phyloP scores from a whole-genome alignment of 106 monocot species.

The Acorus gramineus region DNA sequence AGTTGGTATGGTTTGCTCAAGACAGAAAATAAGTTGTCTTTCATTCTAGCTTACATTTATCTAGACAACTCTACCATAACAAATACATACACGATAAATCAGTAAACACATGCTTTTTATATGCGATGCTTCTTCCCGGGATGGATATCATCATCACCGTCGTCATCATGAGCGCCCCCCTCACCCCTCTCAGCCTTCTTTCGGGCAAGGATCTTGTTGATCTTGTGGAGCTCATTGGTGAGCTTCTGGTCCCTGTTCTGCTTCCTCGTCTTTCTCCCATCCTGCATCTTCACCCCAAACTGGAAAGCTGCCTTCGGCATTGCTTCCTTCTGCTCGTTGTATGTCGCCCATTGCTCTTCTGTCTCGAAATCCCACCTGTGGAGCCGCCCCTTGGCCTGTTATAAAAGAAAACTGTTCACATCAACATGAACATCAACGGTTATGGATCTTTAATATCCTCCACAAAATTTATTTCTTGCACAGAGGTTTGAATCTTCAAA shows the following conservation, averaged over 20 bases:
- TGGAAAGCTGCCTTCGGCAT: constrained; percentile 99
- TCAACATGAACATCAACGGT: no score
- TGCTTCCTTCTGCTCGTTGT: constrained; percentile 97
- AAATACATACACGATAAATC: no score
- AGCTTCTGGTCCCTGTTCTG: constrained; percentile 98
- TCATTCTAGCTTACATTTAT: no score
- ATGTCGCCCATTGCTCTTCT: constrained; percentile 96
- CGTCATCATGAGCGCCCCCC: constrained; percentile 28
- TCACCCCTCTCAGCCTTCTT: constrained; percentile 59
- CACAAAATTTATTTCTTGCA: no score
- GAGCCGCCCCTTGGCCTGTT: constrained; percentile 91
- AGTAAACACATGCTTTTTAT: constrained; percentile 9
- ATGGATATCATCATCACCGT: constrained; percentile 51
- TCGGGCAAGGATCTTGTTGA: constrained; percentile 82
- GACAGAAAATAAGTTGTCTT: no score
- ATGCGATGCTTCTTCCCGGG: constrained; percentile 79
- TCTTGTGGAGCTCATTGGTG: constrained; percentile 91
- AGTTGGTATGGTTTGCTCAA: no score
- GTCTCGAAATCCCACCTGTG: constrained; percentile 99
- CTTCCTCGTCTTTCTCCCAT: constrained; percentile 94
- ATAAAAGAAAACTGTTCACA: neutral
- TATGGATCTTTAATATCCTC: no score
- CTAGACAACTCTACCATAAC: no score
- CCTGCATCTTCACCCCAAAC: constrained; percentile 99
- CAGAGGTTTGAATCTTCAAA: no score